phyloP scores from a whole-genome alignment of 805 yeast genomes.

The Saturnispora kantuleensis region DNA sequence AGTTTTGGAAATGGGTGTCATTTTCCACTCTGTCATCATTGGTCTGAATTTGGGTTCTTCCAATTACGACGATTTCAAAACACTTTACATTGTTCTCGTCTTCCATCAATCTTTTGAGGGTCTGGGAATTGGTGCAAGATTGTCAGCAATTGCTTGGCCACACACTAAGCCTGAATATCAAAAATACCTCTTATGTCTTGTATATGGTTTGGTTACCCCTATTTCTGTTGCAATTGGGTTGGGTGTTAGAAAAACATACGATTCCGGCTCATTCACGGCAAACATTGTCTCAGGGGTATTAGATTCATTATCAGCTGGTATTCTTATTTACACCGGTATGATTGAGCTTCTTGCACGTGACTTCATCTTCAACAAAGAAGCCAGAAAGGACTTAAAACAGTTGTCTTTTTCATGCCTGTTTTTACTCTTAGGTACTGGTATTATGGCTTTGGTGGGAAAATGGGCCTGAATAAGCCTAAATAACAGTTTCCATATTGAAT shows the following conservation, averaged over 20 bases:
- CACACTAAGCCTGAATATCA: constrained; percentile 14
- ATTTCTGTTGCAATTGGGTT: constrained; percentile 66
- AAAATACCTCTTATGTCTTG: constrained; percentile 42
- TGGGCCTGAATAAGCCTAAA: constrained; percentile 40
- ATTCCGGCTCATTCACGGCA: constrained; percentile 44
- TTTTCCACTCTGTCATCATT: constrained; percentile 71
- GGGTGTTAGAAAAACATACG: constrained; percentile 53
- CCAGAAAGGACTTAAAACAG: constrained; percentile 39
- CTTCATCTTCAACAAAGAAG: constrained; percentile 48
- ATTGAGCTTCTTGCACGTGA: constrained; percentile 73
- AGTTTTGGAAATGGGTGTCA: constrained; percentile 56
- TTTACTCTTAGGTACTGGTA: constrained; percentile 50
- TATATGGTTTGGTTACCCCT: constrained; percentile 52
- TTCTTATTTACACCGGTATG: constrained; percentile 60
- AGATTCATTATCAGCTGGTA: constrained; percentile 67
- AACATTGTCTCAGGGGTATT: constrained; percentile 58
- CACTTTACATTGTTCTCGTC: constrained; percentile 52
- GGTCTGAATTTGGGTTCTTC: constrained; percentile 68
- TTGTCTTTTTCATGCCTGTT: constrained; percentile 39
- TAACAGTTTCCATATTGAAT: background rate
- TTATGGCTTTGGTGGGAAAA: constrained; percentile 65
- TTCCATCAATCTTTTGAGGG: constrained; percentile 80
- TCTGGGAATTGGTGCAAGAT: constrained; percentile 68
- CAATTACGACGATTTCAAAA: constrained; percentile 53
- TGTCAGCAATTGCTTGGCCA: constrained; percentile 43